phyloP scores from a whole-genome alignment of 2,329 filamentous ascomycete genomes.

The Diaporthe vaccinii region DNA sequence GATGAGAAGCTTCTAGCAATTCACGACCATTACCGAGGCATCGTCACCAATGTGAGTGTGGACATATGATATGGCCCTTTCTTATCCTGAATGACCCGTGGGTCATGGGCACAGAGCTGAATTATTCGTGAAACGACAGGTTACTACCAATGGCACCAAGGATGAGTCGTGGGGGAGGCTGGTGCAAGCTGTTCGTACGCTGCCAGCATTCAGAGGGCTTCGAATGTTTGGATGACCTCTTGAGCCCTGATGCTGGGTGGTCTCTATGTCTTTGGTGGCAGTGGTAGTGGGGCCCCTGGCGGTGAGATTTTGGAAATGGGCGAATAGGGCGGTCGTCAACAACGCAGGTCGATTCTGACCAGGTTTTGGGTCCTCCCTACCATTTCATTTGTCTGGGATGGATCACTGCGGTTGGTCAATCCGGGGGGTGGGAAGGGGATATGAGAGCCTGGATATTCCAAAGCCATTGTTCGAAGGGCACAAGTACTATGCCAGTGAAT shows the following conservation, averaged over 20 bases:
- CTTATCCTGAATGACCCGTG: background rate
- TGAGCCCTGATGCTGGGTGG: background rate
- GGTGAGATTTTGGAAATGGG: background rate
- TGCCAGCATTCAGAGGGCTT: background rate
- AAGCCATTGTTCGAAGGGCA: background rate
- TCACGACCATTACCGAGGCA: background rate
- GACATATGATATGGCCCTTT: background rate
- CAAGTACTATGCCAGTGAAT: background rate
- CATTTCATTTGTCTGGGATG: background rate
- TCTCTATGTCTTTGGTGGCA: background rate
- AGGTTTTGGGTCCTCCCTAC: background rate
- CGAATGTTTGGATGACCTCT: background rate
- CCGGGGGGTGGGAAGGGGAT: no score
- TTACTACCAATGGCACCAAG: background rate
- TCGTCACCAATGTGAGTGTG: background rate
- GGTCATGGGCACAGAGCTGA: background rate
- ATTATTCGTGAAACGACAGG: background rate
- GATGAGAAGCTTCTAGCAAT: background rate
- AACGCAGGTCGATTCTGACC: background rate
- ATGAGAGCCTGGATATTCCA: background rate
- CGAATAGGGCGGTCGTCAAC: background rate
- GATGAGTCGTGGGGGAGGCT: background rate
- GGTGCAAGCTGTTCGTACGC: background rate
- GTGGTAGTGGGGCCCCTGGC: background rate
- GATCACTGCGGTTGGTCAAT: no score